These are phyloP conservation scores for Wickerhamomyces rabaulensis DNA, from an alignment of 805 yeast species.

Conservation along the genomic window DNA sequence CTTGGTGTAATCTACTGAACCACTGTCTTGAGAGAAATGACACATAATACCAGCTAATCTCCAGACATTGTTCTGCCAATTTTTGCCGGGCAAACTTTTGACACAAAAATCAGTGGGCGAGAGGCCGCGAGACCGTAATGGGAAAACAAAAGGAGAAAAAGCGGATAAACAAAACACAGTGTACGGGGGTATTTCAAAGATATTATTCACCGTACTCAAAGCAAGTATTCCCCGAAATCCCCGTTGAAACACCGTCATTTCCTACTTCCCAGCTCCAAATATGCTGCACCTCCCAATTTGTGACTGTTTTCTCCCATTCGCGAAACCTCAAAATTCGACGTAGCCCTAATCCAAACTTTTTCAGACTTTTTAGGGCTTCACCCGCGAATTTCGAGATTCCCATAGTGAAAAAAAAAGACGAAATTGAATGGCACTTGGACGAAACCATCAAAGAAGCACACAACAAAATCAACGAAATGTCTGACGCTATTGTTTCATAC, in stretches of 20 bases:
- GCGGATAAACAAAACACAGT: too few species aligned
- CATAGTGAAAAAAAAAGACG: not conserved
- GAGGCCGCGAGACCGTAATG: too few species aligned
- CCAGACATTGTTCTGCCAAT: not conserved
- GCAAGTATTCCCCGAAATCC: too few species aligned
- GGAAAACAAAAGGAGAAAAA: too few species aligned
- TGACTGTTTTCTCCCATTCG: not conserved
- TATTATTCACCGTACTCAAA: too few species aligned
- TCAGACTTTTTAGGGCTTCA: not conserved
- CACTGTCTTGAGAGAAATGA: not conserved
- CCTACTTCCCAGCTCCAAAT: too few species aligned
- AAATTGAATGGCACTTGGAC: not conserved
- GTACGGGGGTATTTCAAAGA: too few species aligned
- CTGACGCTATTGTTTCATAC: slow-evolving; percentile 93
- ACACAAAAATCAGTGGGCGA: not conserved
- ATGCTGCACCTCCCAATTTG: not conserved
- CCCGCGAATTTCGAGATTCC: not conserved
- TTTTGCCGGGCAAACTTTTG: not conserved
- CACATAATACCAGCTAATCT: not conserved
- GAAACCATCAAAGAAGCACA: not conserved
- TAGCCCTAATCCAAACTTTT: not conserved
- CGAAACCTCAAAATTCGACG: not conserved
- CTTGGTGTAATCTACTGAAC: not conserved
- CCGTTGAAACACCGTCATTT: too few species aligned
- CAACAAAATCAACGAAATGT: slow-evolving; percentile 44